Base-by-base conservation (phyloP, 176 grass and related monocot genomes). In the Phyllostachys edulis region DNA sequence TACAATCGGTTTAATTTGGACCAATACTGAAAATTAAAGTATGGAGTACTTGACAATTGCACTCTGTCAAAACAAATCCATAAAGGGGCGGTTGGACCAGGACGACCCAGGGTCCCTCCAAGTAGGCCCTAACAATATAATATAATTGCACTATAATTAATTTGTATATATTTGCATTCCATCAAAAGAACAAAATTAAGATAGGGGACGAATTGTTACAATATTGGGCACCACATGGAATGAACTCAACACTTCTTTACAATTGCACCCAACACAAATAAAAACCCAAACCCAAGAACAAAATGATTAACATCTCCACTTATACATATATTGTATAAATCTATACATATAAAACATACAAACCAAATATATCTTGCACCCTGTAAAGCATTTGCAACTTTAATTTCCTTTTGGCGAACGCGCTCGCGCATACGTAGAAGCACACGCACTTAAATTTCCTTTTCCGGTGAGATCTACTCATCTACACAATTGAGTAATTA, bases 391-490 rank as follows among this genome's bases (percentile, higher is more conserved):
- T 32, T 17, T 41, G 17, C 77, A 80, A 3, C 21, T n/a, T n/a
- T n/a, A n/a, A n/a, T 63, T 80, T 41, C 84, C 12, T 21, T 79
- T 63, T 10, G 67, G 6, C 3, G 42, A 14, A 5, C 0, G 71
- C 2, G 13, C 69, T 24, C 21, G 24, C 14, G n/a, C n/a, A n/a
- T n/a, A n/a, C n/a, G 56, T 17, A 38, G 63, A 69, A 62, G 37
- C 77, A 44, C 52, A 51, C 44, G 14, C 49, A 21, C 9, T 63
- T 26, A 40, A 34, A 39, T 75, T 42, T n/a, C 6, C 49, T 15
- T 49, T 50, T 2, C 32, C 32, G 63, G 45, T 80, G 45, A 50
- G 60, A 90, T 87, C 9, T 90, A 87, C 79, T 73, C 39, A 90
- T 87, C 9, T 90, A 87, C 79, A 78, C 39, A 73, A 52, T 37